Base-by-base conservation (phyloP, 75 land plant genomes). In the Ceratopteris richardii region DNA sequence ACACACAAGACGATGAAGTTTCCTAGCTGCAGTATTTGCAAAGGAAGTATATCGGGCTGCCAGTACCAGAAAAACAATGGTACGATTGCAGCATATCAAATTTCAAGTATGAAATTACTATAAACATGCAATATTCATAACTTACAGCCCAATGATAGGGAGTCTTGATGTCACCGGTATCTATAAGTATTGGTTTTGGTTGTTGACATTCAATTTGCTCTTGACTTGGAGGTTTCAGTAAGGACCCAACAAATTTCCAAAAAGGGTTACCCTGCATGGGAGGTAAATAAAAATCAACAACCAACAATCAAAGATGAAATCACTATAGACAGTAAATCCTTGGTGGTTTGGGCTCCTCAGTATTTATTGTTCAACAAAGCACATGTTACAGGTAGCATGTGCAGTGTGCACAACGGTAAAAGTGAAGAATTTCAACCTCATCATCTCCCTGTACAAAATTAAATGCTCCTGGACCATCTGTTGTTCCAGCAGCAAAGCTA, bases 101-200 rank as follows among this genome's bases (percentile, higher is more conserved):
- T n/a, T n/a, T n/a, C n/a, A n/a, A n/a, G n/a, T n/a, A n/a, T n/a
- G n/a, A n/a, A n/a, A n/a, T n/a, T n/a, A n/a, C n/a, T n/a, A 40
- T 9, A 40, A 9, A 40, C n/a, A n/a, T n/a, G n/a, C n/a, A 52
- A 6, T 22, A 52, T 2, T 63, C 27, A 18, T 43, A 27, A 5
- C 76, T 55, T 74, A 88, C 93, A 75, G 88, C 93, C 93, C 93
- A 88, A 12, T 63, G 77, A 65, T 84, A 88, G 13, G 93, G 93
- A 42, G 60, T 24, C 33, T 30, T 31, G 82, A 88, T 88, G 64
- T 84, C 93, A 17, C 87, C 91, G 2, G 82, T 79, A 37, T 81
- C 82, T 29, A 88, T 81, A 54, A 88, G 58, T 47, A 84, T 54
- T 23, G 88, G 62, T 70, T 88, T 88, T 28, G 93, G 92, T 29